A percentile compares a stretch with the other conserved stretches of the same genome.
Evolutionary conservation across 345 rosid genomes (phyloP).

Genomic region (Xanthoceras sorbifolium): DNA sequence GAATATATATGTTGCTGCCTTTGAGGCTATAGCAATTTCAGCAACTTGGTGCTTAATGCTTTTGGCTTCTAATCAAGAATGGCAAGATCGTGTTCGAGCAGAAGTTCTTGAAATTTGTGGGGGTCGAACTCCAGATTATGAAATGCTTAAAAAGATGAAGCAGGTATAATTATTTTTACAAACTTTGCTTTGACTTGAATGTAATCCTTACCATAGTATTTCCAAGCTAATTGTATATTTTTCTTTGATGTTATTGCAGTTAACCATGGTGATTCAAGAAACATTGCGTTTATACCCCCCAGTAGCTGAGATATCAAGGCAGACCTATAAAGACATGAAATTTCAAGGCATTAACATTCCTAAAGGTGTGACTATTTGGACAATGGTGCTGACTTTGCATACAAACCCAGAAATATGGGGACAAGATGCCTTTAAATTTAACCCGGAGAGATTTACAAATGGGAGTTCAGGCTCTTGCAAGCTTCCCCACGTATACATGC

Average conservation of each 20-base stretch:
- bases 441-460: slow-evolving; percentile 38
- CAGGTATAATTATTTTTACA: too few relatives aligned
- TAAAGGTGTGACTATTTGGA: slow-evolving; percentile 42
- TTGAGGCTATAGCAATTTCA: slow-evolving; percentile 45
- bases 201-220: too few relatives aligned
- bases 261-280: slow-evolving; percentile 52
- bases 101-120: slow-evolving; percentile 40
- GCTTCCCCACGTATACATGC: slow-evolving; percentile 41
- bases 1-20: slow-evolving; percentile 53
- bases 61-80: slow-evolving; percentile 45
- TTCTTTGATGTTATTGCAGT: slow-evolving; percentile 34
- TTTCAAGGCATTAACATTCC: slow-evolving; percentile 38
- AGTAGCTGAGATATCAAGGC: slow-evolving; percentile 40
- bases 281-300: slow-evolving; percentile 53
- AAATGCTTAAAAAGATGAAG: slow-evolving; percentile 42
- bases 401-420: slow-evolving; percentile 58
- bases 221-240: too few relatives aligned
- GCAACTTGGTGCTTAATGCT: slow-evolving; percentile 51
- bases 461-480: slow-evolving; percentile 42
- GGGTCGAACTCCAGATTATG: slow-evolving; percentile 26
- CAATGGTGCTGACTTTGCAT: slow-evolving; percentile 29
- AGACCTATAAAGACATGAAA: slow-evolving; percentile 46
- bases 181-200: too few relatives aligned
- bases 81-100: slow-evolving; percentile 48
- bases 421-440: slow-evolving; percentile 36